phyloP scores from a whole-genome alignment of 495 filamentous ascomycete species.

The Daldinia caldariorum region DNA sequence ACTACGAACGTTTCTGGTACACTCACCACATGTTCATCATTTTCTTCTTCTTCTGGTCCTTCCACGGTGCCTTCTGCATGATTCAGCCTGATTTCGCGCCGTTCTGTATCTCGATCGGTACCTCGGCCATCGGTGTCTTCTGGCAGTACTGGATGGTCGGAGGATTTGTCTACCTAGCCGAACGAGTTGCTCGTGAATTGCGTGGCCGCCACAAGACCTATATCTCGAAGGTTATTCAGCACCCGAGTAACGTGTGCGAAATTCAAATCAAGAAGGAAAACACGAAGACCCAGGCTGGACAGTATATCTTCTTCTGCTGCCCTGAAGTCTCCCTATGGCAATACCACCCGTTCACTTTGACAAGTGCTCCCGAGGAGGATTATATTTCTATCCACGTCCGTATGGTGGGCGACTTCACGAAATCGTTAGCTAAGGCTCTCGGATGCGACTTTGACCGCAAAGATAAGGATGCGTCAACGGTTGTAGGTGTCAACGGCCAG shows the following conservation, averaged over 20 bases:
- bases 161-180: conserved; percentile 74
- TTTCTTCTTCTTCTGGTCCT: conserved; percentile 84
- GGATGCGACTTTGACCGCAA: conserved; percentile 75
- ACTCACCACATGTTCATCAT: conserved; percentile 80
- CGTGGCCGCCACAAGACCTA: conserved; percentile 78
- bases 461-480: conserved; percentile 63
- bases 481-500: conserved; percentile 71
- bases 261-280: conserved; percentile 87
- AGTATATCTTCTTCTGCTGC: conserved; percentile 86
- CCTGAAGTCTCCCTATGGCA: conserved; percentile 82
- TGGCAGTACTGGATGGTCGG: conserved; percentile 85
- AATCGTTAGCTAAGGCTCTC: conserved; percentile 68
- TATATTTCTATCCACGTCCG: conserved; percentile 84
- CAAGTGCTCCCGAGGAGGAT: conserved; percentile 82
- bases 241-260: conserved; percentile 83
- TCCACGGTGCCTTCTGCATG: conserved; percentile 85
- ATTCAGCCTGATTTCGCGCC: conserved; percentile 78
- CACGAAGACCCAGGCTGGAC: conserved; percentile 78
- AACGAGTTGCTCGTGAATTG: conserved; percentile 74
- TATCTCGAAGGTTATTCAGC: conserved; percentile 84
- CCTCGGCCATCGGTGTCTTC: conserved; percentile 73
- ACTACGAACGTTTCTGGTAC: conserved; percentile 85
- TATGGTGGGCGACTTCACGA: conserved; percentile 76
- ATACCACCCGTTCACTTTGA: conserved; percentile 82
- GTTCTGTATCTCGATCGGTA: conserved; percentile 69